Base-by-base conservation (phyloP, 352 stramenopile genomes). In the Detonula confervacea region DNA sequence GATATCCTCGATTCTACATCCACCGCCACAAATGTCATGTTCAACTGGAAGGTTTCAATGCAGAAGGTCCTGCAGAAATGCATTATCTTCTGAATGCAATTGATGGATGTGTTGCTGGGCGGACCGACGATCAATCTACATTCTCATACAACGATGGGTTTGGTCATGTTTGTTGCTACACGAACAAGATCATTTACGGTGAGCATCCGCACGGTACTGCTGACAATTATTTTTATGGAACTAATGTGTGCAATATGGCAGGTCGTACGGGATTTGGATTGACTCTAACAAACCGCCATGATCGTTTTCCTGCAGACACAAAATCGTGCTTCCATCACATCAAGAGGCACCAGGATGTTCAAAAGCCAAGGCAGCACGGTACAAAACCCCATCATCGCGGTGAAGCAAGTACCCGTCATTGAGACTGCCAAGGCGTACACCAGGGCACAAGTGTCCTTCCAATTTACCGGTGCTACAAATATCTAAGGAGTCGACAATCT, bases 201-300 rank as follows among this genome's bases (percentile, higher is more conserved):
- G 27, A 0, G 1, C 39, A 11, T 30, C 42, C 46, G n/a, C 39
- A 69, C 18, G n/a, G 42, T 16, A 47, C n/a, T 6, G 27, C 4
- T 2, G 64, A 73, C 29, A 73, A 73, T 46, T 35, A 64, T 18
- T 73, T 73, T 27, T 63, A 49, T 20, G 49, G 49, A 25, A 16
- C 49, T 30, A 1, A 54, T 39, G 39, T 73, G 1, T 49, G 11
- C 11, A 11, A 39, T 1, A 52, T 46, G 18, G 12, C 11, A 18
- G 64, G 33, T n/a, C 8, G 9, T 7, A 35, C 35, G n/a, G 30
- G 57, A n/a, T 33, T 66, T 66, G 57, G 57, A 6, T 9, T 66
- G 0, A 64, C 30, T 1, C 0, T 18, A 0, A 64, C 47, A 8
- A 57, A 9, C 12, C 30, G 51, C 5, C 24, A 24, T 18, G 22